Conservation (phyloP, 1,284 basidiomycete species). For the Naganishia liquefaciens region DNA sequence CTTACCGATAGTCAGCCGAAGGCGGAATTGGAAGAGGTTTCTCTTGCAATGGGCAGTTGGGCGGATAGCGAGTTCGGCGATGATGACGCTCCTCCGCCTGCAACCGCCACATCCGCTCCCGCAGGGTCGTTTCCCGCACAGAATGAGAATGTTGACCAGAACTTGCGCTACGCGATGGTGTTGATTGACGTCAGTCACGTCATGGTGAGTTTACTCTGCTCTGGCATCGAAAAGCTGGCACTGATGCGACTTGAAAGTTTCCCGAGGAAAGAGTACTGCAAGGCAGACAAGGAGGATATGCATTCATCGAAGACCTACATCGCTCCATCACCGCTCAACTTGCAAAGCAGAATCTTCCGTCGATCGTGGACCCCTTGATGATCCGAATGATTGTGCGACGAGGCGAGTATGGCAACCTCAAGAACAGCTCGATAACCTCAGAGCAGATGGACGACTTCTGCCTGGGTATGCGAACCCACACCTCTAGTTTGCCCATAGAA, state of each 20-base stretch:
- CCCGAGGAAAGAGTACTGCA: neutral
- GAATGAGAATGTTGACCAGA: neutral
- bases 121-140: neutral
- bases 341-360: slow-evolving; percentile 3
- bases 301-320: slow-evolving; percentile 26
- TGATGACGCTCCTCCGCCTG: slow-evolving; percentile 3
- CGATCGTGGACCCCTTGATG: slow-evolving; percentile 21
- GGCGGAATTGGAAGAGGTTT: neutral
- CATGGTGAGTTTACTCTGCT: neutral
- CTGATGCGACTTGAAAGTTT: slow-evolving; percentile 7
- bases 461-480: slow-evolving; percentile 21
- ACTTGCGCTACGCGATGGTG: slow-evolving; percentile 9
- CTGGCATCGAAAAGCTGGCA: no score
- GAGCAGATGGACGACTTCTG: slow-evolving; percentile 21
- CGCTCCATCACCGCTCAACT: slow-evolving; percentile 6
- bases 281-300: slow-evolving; percentile 26
- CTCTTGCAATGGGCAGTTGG: neutral
- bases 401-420: slow-evolving; percentile 5
- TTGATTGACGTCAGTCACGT: slow-evolving; percentile 15
- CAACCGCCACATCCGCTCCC: slow-evolving; percentile 14
- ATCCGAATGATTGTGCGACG: slow-evolving; percentile 6
- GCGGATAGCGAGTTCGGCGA: slow-evolving; percentile 11
- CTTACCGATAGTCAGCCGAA: neutral
- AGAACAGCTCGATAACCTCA: neutral
- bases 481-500: slow-evolving; percentile 19